A percentile compares a stretch with the other conserved stretches of the same genome.
phyloP scores from a whole-genome alignment of 2,329 filamentous ascomycete genomes.

The Grosmannia huntii region DNA sequence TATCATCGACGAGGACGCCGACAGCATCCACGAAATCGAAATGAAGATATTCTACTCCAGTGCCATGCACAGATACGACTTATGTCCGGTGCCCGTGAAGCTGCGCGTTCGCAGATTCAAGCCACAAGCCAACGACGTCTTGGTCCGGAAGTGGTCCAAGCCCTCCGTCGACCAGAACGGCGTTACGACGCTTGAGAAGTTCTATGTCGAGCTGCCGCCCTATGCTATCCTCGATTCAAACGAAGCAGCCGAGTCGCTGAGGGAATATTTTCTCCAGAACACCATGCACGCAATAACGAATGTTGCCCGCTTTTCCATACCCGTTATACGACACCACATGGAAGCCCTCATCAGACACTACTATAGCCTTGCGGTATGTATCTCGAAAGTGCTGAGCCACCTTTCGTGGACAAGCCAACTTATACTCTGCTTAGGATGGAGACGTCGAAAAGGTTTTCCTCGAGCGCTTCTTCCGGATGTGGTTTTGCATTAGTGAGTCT shows the following conservation, averaged over 20 bases:
- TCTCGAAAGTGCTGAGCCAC: background rate
- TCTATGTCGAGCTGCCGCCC: conserved; percentile 6
- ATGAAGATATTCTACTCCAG: conserved; percentile 18
- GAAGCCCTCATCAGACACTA: conserved; percentile 14
- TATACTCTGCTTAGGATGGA: conserved; percentile 8
- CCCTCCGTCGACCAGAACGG: background rate
- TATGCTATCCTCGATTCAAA: conserved; percentile 7
- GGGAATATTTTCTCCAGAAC: conserved; percentile 22
- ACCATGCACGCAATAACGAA: conserved; percentile 18
- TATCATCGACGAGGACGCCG: conserved; percentile 21
- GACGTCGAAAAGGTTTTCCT: conserved; percentile 23
- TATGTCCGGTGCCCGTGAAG: conserved; percentile 22
- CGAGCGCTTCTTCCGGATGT: conserved; percentile 27
- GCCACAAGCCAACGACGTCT: conserved; percentile 23
- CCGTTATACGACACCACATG: conserved; percentile 7
- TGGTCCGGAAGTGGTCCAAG: conserved; percentile 25
- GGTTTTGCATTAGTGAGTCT: conserved; percentile 33
- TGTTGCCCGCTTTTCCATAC: conserved; percentile 10
- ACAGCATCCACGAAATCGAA: conserved; percentile 20
- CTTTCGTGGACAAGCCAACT: background rate
- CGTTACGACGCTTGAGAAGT: background rate
- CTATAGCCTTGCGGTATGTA: conserved; percentile 9
- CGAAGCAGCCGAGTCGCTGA: conserved; percentile 4
- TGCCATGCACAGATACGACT: conserved; percentile 18
- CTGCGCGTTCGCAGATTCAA: conserved; percentile 29